These are phyloP conservation scores for Nakazawaea molendinolei DNA, from an alignment of 805 yeast species.

Conservation along the genomic window DNA sequence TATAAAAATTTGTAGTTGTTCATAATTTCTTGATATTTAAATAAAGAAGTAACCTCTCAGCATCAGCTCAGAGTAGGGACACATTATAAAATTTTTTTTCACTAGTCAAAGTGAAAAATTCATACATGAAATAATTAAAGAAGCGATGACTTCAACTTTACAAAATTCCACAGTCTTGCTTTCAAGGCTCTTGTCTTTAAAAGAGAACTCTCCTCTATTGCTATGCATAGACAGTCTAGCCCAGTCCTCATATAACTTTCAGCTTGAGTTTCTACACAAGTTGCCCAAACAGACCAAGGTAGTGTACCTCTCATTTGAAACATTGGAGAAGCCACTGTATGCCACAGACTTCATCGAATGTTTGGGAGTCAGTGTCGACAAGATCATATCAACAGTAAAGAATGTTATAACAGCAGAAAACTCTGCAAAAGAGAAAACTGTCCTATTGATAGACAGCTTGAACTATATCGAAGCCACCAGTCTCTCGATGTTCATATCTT, in stretches of 20 bases:
- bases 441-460: conserved; percentile 61
- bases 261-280: conserved; percentile 51
- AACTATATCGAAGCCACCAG: conserved; percentile 44
- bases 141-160: conserved; percentile 9
- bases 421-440: conserved; percentile 22
- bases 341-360: conserved; percentile 46
- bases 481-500: conserved; percentile 43
- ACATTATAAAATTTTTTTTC: background rate
- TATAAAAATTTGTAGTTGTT: no score
- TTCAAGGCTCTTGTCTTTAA: conserved; percentile 58
- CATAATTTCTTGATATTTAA: no score
- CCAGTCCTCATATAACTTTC: conserved; percentile 55
- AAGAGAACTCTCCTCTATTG: conserved; percentile 70
- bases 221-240: conserved; percentile 62
- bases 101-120: background rate
- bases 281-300: conserved; percentile 28
- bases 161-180: conserved; percentile 43
- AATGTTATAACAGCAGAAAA: conserved; percentile 10
- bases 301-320: conserved; percentile 64
- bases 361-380: conserved; percentile 13
- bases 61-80: background rate
- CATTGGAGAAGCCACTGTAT: conserved; percentile 43
- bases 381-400: conserved; percentile 8
- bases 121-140: background rate
- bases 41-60: background rate